Evolutionary conservation across 257 asterid genomes (phyloP), one percentile per base, ranked within the genome.

Genomic region (Eustoma russellianum): DNA sequence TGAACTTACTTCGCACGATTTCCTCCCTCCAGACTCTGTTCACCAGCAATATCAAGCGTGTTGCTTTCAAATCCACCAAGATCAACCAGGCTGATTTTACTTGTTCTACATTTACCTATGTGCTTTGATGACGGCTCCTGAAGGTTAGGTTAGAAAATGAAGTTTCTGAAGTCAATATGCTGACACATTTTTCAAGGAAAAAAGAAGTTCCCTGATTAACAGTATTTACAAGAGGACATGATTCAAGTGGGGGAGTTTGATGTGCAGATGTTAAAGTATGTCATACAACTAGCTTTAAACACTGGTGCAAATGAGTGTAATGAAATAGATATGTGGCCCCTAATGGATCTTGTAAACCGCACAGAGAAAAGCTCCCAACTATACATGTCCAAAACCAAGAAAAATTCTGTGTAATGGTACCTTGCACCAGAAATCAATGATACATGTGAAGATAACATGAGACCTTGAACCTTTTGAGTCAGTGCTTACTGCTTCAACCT

Each of bases 381-480:
- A 17, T 13, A 30, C 12, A 43, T 24, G 33, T 18, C 45, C 41
- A 35, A 17, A 14, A 38, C 19, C 64, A 57, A 44, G 48, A 53
- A 65, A 12, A 35, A 10, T 0, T 17, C 15, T 48, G 30, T 41
- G 6, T 9, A 34, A n/a, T 24, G 34, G 33, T 84, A 92, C 99
- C 97, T 88, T 88, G 79, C 88, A 77, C 97, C 97, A 92, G 68
- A 94, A 92, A 66, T 92, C 97, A 48, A 92, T 76, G 65, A 85
- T 66, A 76, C 90, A 85, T 15, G 99, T 85, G 69, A 84, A 79
- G 63, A 91, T 78, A 59, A 87, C 64, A 67, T 87, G 96, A 57
- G 98, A 91, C 70, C 96, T 91, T 70, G 99, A 92, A 77, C 97
- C 88, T 82, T 85, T 92, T 52, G 97, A 88, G 65, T 92, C 88